These are phyloP conservation scores for Aspergillus funiculosus DNA, from an alignment of 495 filamentous ascomycete genomes.

Conservation along the genomic window DNA sequence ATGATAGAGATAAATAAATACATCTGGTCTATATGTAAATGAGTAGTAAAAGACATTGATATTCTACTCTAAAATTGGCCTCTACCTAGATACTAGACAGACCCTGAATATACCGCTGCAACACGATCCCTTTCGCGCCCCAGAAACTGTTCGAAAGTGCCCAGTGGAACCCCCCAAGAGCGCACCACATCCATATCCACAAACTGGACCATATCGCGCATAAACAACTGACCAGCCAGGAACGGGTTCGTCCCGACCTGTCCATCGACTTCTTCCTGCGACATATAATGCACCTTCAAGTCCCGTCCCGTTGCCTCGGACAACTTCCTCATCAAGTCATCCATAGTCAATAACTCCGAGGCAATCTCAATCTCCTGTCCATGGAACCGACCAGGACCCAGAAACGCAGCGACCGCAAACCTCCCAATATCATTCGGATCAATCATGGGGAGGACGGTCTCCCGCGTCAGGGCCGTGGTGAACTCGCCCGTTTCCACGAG, in stretches of 20 bases:
- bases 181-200: conserved; percentile 34
- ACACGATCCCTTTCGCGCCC: conserved; percentile 30
- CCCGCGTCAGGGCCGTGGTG: conserved; percentile 25
- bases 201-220: conserved; percentile 26
- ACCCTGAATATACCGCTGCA: conserved; percentile 18
- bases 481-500: conserved; percentile 32
- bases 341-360: conserved; percentile 30
- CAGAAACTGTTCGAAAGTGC: conserved; percentile 35
- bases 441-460: conserved; percentile 33
- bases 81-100: background rate
- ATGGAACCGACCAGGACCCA: conserved; percentile 34
- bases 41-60: too few species aligned
- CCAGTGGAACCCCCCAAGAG: conserved; percentile 27
- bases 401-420: conserved; percentile 41
- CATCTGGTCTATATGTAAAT: too few species aligned
- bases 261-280: conserved; percentile 34
- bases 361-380: conserved; percentile 34
- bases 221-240: conserved; percentile 25
- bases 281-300: conserved; percentile 30
- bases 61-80: too few species aligned
- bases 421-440: conserved; percentile 45
- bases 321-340: conserved; percentile 29
- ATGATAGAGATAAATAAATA: too few species aligned
- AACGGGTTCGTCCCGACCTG: conserved; percentile 24
- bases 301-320: conserved; percentile 27